Conservation (phyloP, 352 stramenopile genomes). For the Phytophthora melonis region DNA sequence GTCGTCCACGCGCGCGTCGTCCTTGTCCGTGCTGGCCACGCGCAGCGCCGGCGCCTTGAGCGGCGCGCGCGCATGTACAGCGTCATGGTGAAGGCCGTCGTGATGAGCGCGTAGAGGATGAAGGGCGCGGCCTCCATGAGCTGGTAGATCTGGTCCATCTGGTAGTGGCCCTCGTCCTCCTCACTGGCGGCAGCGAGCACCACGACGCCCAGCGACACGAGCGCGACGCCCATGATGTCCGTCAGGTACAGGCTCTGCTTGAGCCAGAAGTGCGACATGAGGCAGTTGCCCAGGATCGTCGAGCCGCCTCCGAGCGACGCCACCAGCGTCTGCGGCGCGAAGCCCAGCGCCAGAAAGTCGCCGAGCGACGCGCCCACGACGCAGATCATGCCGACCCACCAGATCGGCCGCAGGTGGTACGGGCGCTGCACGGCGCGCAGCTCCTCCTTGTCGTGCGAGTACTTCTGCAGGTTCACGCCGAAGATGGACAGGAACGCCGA, state of each 20-base stretch:
- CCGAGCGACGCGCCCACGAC: slow-evolving; percentile 84
- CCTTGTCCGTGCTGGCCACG: slow-evolving; percentile 66
- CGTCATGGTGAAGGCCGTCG: slow-evolving; percentile 85
- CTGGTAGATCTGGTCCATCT: slow-evolving; percentile 89
- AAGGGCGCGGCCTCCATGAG: slow-evolving; percentile 85
- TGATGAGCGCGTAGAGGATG: slow-evolving; percentile 85
- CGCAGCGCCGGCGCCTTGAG: slow-evolving; percentile 82
- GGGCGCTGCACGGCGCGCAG: slow-evolving; percentile 68
- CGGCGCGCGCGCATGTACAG: slow-evolving; percentile 83
- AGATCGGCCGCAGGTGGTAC: slow-evolving; percentile 86
- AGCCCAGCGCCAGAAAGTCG: slow-evolving; percentile 89
- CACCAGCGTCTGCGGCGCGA: slow-evolving; percentile 89
- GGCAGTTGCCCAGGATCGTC: slow-evolving; percentile 86
- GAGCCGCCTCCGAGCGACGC: slow-evolving; percentile 83
- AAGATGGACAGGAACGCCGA: slow-evolving; percentile 90
- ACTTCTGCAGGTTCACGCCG: slow-evolving; percentile 93
- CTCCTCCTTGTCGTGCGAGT: slow-evolving; percentile 90
- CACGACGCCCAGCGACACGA: slow-evolving; percentile 84
- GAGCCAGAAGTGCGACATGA: slow-evolving; percentile 90
- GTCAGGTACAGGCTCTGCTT: slow-evolving; percentile 90
- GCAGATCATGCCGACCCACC: slow-evolving; percentile 90
- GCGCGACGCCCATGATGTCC: slow-evolving; percentile 76
- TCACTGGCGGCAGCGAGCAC: slow-evolving; percentile 79
- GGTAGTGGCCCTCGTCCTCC: slow-evolving; percentile 79
- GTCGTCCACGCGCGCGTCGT: slow-evolving; percentile 56